phyloP scores from a whole-genome alignment of 768 basidiomycete species.

The Boletus huronensis region DNA sequence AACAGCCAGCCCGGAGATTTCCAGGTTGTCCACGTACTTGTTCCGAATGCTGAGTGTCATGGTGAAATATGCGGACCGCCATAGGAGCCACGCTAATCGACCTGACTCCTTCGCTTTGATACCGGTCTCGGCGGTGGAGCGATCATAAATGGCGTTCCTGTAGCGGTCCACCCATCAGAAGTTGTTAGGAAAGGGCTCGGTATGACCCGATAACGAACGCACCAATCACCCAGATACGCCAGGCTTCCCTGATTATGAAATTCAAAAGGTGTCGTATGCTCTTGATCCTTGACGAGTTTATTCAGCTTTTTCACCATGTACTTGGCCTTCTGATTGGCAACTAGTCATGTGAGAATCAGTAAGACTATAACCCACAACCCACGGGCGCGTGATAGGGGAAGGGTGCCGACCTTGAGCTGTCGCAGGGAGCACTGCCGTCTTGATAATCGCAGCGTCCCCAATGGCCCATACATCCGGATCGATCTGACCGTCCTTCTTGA shows the following conservation, averaged over 20 bases:
- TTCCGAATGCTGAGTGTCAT: conserved; percentile 71
- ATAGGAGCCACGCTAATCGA: conserved; percentile 71
- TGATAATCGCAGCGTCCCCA: conserved; percentile 70
- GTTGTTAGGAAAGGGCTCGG: conserved; percentile 1
- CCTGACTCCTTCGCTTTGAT: conserved; percentile 60
- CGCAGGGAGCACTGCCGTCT: conserved; percentile 62
- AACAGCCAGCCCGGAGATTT: conserved; percentile 8
- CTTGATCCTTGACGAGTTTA: conserved; percentile 49
- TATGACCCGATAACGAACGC: conserved; percentile 19
- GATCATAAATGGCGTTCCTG: conserved; percentile 78
- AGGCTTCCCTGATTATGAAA: conserved; percentile 73
- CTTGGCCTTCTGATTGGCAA: conserved; percentile 73
- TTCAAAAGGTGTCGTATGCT: conserved; percentile 51
- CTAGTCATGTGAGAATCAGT: conserved; percentile 34
- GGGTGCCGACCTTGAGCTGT: conserved; percentile 69
- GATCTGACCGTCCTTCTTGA: conserved; percentile 48
- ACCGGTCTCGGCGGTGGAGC: conserved; percentile 46
- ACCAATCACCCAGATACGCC: conserved; percentile 80
- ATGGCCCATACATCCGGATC: conserved; percentile 76
- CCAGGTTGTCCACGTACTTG: conserved; percentile 42
- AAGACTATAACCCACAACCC: conserved; percentile 18
- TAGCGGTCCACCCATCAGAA: not conserved
- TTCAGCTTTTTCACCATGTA: conserved; percentile 69
- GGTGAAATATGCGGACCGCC: conserved; percentile 80
- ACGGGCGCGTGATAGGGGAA: conserved; percentile 12